These are phyloP conservation scores for Monosporascus sp. DNA, from an alignment of 2,329 filamentous ascomycete genomes.

Conservation along the genomic window DNA sequence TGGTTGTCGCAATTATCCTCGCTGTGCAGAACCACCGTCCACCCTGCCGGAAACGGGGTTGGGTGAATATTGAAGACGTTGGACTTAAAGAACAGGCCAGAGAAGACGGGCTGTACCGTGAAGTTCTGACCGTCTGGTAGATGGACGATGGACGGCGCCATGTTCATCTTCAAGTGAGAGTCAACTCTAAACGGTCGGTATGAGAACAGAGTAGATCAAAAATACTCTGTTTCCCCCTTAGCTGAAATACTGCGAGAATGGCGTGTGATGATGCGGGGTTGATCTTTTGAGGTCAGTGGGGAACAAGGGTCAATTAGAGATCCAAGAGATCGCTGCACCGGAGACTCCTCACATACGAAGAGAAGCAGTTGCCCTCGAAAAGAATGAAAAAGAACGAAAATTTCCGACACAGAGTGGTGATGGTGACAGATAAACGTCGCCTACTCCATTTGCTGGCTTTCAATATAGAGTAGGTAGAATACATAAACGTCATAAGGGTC, in stretches of 20 bases:
- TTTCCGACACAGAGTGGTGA: not conserved
- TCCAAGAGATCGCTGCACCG: too few relatives aligned
- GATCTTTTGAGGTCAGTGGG: not conserved
- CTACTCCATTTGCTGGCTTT: not conserved
- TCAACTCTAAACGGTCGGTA: not conserved
- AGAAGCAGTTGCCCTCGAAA: too few relatives aligned
- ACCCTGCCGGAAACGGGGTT: constrained; percentile 75
- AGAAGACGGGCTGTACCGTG: constrained; percentile 80
- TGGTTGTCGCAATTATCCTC: constrained; percentile 38
- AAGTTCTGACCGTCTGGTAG: constrained; percentile 85
- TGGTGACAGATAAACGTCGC: not conserved
- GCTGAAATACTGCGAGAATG: not conserved
- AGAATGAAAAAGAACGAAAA: not conserved
- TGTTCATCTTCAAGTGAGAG: constrained; percentile 3
- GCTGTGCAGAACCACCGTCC: constrained; percentile 83
- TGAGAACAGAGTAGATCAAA: not conserved
- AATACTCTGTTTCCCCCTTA: not conserved
- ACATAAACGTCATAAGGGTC: not conserved
- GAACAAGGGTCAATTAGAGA: not conserved
- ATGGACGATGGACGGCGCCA: constrained; percentile 48
- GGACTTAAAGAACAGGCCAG: constrained; percentile 85
- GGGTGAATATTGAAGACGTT: constrained; percentile 67
- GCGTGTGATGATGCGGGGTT: not conserved
- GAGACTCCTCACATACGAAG: too few relatives aligned
- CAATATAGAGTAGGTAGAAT: not conserved